phyloP scores from a whole-genome alignment of 164 flowering plant genomes.

The Litsea cubeba region DNA sequence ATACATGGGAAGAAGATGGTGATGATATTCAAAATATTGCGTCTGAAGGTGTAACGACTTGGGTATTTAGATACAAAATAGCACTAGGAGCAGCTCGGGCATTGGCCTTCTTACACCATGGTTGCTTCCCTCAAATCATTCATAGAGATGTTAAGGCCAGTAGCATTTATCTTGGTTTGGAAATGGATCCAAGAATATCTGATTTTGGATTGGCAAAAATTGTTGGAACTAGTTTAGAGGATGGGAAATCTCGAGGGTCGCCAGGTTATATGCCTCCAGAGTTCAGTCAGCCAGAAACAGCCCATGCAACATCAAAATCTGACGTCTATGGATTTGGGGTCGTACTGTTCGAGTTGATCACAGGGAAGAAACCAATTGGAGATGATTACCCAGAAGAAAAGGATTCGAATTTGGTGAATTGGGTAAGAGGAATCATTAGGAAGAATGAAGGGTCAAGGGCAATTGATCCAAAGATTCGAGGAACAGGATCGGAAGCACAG shows the following conservation, averaged over 20 bases:
- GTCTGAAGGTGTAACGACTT: slow-evolving; percentile 49
- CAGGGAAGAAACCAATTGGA: slow-evolving; percentile 71
- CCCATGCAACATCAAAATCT: slow-evolving; percentile 49
- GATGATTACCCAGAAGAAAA: slow-evolving; percentile 59
- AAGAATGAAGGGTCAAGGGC: slow-evolving; percentile 45
- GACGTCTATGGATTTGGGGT: slow-evolving; percentile 86
- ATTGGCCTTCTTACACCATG: slow-evolving; percentile 84
- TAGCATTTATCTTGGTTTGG: slow-evolving; percentile 65
- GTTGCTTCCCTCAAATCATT: slow-evolving; percentile 78
- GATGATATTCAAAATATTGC: slow-evolving; percentile 36
- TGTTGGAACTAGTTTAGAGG: slow-evolving; percentile 51
- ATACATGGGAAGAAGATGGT: slow-evolving; percentile 76
- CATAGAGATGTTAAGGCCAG: slow-evolving; percentile 82
- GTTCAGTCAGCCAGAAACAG: slow-evolving; percentile 27
- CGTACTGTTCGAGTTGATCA: slow-evolving; percentile 67
- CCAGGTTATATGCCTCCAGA: slow-evolving; percentile 72
- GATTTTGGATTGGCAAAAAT: slow-evolving; percentile 78
- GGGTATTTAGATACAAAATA: slow-evolving; percentile 72
- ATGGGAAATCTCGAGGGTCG: slow-evolving; percentile 39
- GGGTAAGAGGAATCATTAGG: slow-evolving; percentile 71
- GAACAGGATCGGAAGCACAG: slow-evolving; percentile 44
- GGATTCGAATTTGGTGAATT: slow-evolving; percentile 52
- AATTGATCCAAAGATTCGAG: slow-evolving; percentile 65
- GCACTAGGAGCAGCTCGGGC: slow-evolving; percentile 88
- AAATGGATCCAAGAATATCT: slow-evolving; percentile 75